A percentile compares a stretch with the other conserved stretches of the same genome.
These are phyloP conservation scores for Blastobotrys chiropterorum DNA, from an alignment of 805 yeast species.

Conservation along the genomic window DNA sequence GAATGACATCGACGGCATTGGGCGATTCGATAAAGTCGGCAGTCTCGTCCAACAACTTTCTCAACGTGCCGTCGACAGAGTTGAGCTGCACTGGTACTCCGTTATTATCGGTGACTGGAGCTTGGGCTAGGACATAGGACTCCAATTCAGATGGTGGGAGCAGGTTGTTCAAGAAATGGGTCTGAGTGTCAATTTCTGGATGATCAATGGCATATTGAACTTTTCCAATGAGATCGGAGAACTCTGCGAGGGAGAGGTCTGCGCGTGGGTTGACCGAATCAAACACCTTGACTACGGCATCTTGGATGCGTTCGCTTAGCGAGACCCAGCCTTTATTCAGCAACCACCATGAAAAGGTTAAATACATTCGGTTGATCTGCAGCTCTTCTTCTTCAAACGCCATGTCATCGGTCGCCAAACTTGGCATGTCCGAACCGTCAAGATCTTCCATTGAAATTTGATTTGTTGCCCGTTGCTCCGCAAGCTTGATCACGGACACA, in stretches of 20 bases:
- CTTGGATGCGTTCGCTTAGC: slow-evolving; percentile 47
- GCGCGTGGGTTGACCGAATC: slow-evolving; percentile 63
- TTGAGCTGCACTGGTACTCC: slow-evolving; percentile 5
- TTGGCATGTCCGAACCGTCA: slow-evolving; percentile 15
- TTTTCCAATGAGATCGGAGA: slow-evolving; percentile 34
- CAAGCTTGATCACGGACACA: slow-evolving; percentile 67
- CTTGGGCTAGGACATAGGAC: slow-evolving; percentile 49
- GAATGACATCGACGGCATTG: slow-evolving; percentile 33
- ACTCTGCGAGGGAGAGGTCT: slow-evolving; percentile 58
- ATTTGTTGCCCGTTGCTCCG: slow-evolving; percentile 35
- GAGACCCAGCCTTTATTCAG: slow-evolving; percentile 77
- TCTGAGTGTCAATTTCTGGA: slow-evolving; percentile 9
- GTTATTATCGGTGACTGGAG: slow-evolving; percentile 24
- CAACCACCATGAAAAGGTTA: slow-evolving; percentile 91
- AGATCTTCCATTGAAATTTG: slow-evolving; percentile 19
- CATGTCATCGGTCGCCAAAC: slow-evolving; percentile 20
- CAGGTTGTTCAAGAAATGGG: slow-evolving; percentile 31
- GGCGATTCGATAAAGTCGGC: slow-evolving; percentile 38
- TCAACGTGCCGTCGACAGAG: slow-evolving; percentile 22
- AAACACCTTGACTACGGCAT: slow-evolving; percentile 55
- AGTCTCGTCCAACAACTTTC: slow-evolving; percentile 39
- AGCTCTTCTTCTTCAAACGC: slow-evolving; percentile 23
- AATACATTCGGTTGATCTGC: slow-evolving; percentile 64
- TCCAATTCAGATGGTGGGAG: slow-evolving; percentile 50
- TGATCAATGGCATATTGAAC: slow-evolving; percentile 34